Base-by-base conservation (phyloP, 495 filamentous ascomycete genomes). In the Lindgomyces ingoldianus region DNA sequence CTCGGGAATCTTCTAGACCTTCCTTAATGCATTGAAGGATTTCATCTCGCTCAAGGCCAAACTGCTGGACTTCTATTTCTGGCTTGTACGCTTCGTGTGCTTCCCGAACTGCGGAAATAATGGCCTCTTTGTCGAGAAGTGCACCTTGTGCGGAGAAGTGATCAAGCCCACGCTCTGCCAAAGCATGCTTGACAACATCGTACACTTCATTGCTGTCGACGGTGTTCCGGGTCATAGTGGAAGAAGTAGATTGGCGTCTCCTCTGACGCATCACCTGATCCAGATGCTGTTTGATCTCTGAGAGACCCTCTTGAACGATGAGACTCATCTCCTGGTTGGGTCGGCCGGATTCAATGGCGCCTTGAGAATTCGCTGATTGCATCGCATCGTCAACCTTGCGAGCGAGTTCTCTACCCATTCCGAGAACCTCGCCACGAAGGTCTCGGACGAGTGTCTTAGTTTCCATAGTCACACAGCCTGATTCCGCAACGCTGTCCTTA, bases 71-170 rank as follows among this genome's bases (percentile, higher is more conserved):
- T 68, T 93, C 88, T 41, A 97, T 91, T 64, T 97, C 90, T 1
- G 92, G 93, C 74, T 93, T 93, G 75, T 93, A 95, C 4, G 85
- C 88, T 69, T 96, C 91, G 86, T 89, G 95, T 1, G 90, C 91
- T 56, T 96, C 91, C 56, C 85, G 85, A 4, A 97, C 89, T 0
- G 91, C 91, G 0, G 89, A 85, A 0, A 97, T 78, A 29, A 97
- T 91, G 39, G 91, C 91, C 57, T 95, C 90, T 60, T 89, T 85
- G 74, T 79, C 57, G 73, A 72, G 46, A 4, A 33, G 39, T 14
- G 47, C 45, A 10, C 21, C 58, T 44, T 48, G 49, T 0, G 55
- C 25, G 0, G 60, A 41, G 30, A 36, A 18, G 18, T 50, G 67
- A 33, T 73, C 65, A 14, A 70, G 53, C 22, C 69, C 68, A 21